phyloP scores from a whole-genome alignment of 768 basidiomycete genomes.

The Suillus occidentalis region DNA sequence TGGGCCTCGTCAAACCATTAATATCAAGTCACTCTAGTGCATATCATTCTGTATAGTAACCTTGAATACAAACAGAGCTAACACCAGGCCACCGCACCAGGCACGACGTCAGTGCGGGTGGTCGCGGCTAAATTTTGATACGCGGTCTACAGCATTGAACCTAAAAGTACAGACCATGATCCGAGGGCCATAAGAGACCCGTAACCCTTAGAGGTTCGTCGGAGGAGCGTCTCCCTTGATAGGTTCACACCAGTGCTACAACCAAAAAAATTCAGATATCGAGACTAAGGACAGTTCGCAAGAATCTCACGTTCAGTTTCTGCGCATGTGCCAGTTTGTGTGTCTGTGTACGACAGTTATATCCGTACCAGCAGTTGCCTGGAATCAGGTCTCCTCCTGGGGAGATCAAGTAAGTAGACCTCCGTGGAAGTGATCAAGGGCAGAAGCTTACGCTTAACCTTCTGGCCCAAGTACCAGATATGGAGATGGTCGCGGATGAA shows the following conservation, averaged over 20 bases:
- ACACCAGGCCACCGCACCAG: not conserved
- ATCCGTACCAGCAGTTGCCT: constrained; percentile 36
- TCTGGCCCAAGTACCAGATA: constrained; percentile 26
- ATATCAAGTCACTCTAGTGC: not conserved
- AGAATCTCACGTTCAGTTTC: not conserved
- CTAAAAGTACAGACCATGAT: not conserved
- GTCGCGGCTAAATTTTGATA: not conserved
- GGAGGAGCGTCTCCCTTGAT: not conserved
- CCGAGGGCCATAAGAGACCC: not conserved
- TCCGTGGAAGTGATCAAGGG: not conserved
- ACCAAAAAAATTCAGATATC: not conserved
- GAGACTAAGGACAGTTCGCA: not conserved
- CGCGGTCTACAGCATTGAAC: not conserved
- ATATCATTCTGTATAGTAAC: not conserved
- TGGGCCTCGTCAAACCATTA: not conserved
- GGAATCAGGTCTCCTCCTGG: constrained; percentile 10
- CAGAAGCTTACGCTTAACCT: constrained; percentile 19
- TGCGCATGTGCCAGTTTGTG: constrained; percentile 11
- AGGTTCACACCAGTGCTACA: not conserved
- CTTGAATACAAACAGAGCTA: not conserved
- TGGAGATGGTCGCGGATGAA: constrained; percentile 28
- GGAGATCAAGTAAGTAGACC: not conserved
- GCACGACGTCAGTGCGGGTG: not conserved
- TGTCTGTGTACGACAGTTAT: constrained; percentile 30
- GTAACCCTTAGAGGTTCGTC: not conserved